Conservation (phyloP, 371 early-diverging fungal genomes). For the Circinella umbellata region DNA sequence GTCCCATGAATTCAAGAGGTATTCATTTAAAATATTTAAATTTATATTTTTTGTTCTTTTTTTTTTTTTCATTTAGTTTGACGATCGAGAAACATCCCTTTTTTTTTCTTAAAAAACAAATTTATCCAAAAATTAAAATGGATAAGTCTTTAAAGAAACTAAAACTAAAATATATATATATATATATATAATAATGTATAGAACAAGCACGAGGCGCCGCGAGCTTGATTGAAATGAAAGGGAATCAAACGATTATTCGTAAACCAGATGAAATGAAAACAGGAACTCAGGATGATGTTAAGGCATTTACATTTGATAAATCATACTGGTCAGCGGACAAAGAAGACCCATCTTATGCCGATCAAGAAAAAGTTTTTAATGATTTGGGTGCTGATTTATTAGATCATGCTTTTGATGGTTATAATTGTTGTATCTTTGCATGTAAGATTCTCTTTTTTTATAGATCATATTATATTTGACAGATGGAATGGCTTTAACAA, state of each 20-base stretch:
- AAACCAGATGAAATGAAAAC: slow-evolving; percentile 52
- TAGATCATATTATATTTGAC: neutral
- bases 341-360: slow-evolving; percentile 69
- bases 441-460: slow-evolving; percentile 49
- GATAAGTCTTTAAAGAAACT: neutral
- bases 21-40: neutral
- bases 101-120: neutral
- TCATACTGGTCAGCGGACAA: slow-evolving; percentile 85
- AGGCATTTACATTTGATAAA: slow-evolving; percentile 84
- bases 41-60: slow-evolving; percentile 1
- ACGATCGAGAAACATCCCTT: neutral
- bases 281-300: slow-evolving; percentile 50
- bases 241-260: slow-evolving; percentile 70
- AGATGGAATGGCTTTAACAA: neutral
- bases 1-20: slow-evolving; percentile 79
- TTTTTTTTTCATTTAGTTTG: neutral
- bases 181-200: slow-evolving; percentile 22
- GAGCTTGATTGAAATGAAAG: slow-evolving; percentile 71
- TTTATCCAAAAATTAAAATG: neutral
- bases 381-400: slow-evolving; percentile 79
- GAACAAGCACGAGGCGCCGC: slow-evolving; percentile 68
- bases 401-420: slow-evolving; percentile 87
- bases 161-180: neutral
- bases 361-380: slow-evolving; percentile 78
- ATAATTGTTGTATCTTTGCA: slow-evolving; percentile 89